Base-by-base conservation (phyloP, 106 monocot species). In the Dendrobium chrysotoxum region DNA sequence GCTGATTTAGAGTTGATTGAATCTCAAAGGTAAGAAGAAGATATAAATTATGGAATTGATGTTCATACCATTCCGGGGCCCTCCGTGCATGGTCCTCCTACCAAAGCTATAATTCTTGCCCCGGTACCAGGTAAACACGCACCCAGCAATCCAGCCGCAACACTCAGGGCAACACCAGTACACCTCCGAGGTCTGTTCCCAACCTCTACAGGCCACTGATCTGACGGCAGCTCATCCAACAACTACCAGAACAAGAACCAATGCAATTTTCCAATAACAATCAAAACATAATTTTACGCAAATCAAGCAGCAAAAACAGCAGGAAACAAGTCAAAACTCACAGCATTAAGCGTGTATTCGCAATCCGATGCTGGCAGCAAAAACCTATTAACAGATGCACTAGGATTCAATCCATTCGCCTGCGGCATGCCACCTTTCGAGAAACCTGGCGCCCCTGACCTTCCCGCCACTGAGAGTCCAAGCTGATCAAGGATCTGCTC, bases 91-190 rank as follows among this genome's bases (percentile, higher is more conserved):
- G 98, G 98, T 28, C 98, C 98, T 28, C 98, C 95, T 35, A 98
- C 86, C 72, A 98, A 85, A 71, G 98, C 91, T 70, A 98, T 89
- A 55, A 98, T 98, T 3, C 92, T 82, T 44, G 98, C 98, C 5
- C 98, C 98, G n/a, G 98, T 98, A 0, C 94, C 94, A 66, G 98
- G 94, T 81, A 91, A 68, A 45, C 98, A 98, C 1, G 95, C 98
- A 0, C 98, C 98, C n/a, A 98, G 72, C 41, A 98, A 81, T 21
- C 98, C 91, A 12, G 98, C 91, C 0, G 98, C 98, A 78, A 98
- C 91, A 85, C 89, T 98, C 41, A 98, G 58, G 4, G 97, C 97
- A 40, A 94, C 94, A n/a, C 94, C 97, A 0, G 94, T 98, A 85
- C 97, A 98, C 40, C 97, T 78, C n/a, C 82, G 42, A 15, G 97